These are phyloP conservation scores for Babesia sp. DNA, from an alignment of 169 alveolate genomes.

Conservation along the genomic window DNA sequence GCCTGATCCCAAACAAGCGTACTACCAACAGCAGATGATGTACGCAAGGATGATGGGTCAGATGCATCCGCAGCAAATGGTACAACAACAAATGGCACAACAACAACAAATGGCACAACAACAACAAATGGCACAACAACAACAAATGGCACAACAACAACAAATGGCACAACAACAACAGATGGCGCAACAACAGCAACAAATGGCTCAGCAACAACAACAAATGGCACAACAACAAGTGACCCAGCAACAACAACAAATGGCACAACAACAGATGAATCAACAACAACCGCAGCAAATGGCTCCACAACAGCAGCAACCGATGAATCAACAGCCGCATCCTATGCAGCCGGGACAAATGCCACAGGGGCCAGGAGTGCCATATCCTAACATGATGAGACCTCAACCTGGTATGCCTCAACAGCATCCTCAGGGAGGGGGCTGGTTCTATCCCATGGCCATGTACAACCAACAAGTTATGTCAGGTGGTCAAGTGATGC, in stretches of 20 bases:
- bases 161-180: constrained; percentile 25
- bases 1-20: constrained; percentile 25
- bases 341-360: too few species aligned
- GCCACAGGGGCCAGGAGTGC: constrained; percentile 22
- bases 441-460: constrained; percentile 33
- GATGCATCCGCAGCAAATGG: constrained; percentile 29
- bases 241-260: constrained; percentile 9
- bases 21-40: constrained; percentile 40
- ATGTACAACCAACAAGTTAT: constrained; percentile 37
- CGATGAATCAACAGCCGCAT: constrained; percentile 1
- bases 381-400: constrained; percentile 17
- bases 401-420: constrained; percentile 46
- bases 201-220: constrained; percentile 1
- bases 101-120: constrained; percentile 14
- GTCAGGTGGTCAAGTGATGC: constrained; percentile 55
- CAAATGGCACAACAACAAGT: constrained; percentile 24
- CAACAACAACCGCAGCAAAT: not conserved
- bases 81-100: constrained; percentile 23
- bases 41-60: constrained; percentile 33
- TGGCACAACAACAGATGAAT: constrained; percentile 3
- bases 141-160: constrained; percentile 6
- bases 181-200: constrained; percentile 8
- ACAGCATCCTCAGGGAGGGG: constrained; percentile 34
- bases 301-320: not conserved
- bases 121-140: too few species aligned